Evolutionary conservation across 129 eudicot genomes (phyloP).

Genomic region (Tagetes erecta): DNA sequence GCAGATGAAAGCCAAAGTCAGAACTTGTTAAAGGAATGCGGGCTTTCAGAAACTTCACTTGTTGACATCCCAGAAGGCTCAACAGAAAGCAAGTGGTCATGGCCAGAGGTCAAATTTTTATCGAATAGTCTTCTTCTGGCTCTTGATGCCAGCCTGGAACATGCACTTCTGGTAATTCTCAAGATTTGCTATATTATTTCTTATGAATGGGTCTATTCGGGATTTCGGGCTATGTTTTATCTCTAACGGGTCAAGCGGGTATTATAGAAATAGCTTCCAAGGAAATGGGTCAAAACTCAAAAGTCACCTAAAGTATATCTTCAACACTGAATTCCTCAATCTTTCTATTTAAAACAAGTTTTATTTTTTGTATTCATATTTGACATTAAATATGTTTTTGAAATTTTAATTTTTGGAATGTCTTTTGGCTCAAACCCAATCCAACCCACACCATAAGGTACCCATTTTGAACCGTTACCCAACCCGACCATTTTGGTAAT

Average conservation of each 20-base stretch:
- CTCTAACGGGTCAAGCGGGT: neutral
- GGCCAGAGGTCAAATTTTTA: conserved; percentile 86
- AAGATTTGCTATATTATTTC: conserved; percentile 1
- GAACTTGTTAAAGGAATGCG: conserved; percentile 58
- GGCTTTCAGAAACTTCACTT: conserved; percentile 66
- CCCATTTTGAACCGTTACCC: conserved; percentile 8
- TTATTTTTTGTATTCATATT: neutral
- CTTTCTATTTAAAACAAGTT: neutral
- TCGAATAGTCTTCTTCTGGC: conserved; percentile 83
- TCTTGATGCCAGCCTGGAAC: conserved; percentile 98
- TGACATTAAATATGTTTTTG: neutral
- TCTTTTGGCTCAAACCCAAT: conserved; percentile 3
- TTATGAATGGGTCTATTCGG: neutral
- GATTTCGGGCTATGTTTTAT: neutral
- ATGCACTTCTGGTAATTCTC: conserved; percentile 79
- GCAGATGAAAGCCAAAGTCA: conserved; percentile 72
- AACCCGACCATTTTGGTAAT: neutral
- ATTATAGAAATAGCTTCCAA: neutral
- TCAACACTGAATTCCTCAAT: neutral
- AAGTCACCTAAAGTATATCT: neutral
- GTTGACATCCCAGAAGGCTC: conserved; percentile 50
- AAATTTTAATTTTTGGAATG: neutral
- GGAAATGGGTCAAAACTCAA: neutral
- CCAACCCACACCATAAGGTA: neutral
- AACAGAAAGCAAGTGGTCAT: conserved; percentile 76